phyloP scores from a whole-genome alignment of 768 basidiomycete species.

The Myochromella boudieri region DNA sequence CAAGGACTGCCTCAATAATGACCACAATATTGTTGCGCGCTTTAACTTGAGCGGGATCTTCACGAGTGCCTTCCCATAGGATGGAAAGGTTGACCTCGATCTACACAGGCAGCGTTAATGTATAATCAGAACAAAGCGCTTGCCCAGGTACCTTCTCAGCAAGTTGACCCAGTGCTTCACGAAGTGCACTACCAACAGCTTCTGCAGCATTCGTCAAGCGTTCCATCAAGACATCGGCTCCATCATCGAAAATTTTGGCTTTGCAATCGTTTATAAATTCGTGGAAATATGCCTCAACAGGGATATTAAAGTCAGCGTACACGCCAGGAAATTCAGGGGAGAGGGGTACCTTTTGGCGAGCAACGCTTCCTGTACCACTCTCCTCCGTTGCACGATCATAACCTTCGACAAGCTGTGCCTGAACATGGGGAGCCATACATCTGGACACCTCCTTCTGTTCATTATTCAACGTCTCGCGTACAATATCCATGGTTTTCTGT shows the following conservation, averaged over 20 bases:
- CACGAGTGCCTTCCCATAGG: slow-evolving; percentile 55
- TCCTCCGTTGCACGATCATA: slow-evolving; percentile 57
- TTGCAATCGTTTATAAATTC: slow-evolving; percentile 41
- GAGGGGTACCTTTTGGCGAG: slow-evolving; percentile 52
- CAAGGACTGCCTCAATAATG: slow-evolving; percentile 34
- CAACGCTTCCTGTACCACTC: slow-evolving; percentile 54
- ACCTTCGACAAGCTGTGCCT: slow-evolving; percentile 46
- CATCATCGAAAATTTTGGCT: slow-evolving; percentile 51
- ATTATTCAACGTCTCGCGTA: slow-evolving; percentile 46
- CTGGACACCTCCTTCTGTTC: slow-evolving; percentile 64
- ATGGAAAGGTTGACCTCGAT: slow-evolving; percentile 57
- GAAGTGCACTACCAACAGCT: slow-evolving; percentile 49
- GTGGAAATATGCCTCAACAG: slow-evolving; percentile 45
- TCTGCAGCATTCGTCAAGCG: slow-evolving; percentile 45
- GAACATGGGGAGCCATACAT: slow-evolving; percentile 56
- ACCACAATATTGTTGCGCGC: slow-evolving; percentile 39
- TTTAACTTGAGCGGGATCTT: slow-evolving; percentile 45
- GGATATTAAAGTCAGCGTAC: neutral
- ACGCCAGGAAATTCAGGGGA: neutral
- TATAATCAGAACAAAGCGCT: neutral
- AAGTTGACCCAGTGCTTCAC: slow-evolving; percentile 44
- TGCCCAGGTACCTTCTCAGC: slow-evolving; percentile 49
- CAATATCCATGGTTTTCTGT: slow-evolving; percentile 44
- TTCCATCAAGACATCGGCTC: slow-evolving; percentile 49
- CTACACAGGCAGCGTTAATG: slow-evolving; percentile 20